phyloP scores from a whole-genome alignment of 257 asterid species.

The Salvia miltiorrhiza region DNA sequence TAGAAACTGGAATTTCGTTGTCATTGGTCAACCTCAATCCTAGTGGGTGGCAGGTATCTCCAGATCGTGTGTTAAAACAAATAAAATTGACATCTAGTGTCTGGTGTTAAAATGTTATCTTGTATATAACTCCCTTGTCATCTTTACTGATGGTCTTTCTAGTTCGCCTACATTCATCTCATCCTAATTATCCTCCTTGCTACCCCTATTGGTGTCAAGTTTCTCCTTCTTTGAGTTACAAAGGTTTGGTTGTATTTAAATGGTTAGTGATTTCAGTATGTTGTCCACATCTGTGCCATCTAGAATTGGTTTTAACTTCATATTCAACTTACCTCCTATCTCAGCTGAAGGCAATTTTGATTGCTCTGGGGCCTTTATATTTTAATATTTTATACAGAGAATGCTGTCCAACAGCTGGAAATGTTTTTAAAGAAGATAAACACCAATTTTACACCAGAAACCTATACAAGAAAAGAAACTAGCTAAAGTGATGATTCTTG shows the following conservation, averaged over 20 bases:
- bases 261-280: too few relatives aligned
- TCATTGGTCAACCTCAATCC: conserved; percentile 88
- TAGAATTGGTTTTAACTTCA: neutral
- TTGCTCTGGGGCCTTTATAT: neutral
- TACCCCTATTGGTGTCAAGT: too few relatives aligned
- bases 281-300: too few relatives aligned
- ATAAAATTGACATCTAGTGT: neutral
- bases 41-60: conserved; percentile 85
- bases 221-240: too few relatives aligned
- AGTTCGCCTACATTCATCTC: neutral
- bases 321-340: neutral
- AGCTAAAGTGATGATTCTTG: neutral
- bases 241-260: too few relatives aligned
- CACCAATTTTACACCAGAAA: neutral
- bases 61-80: neutral
- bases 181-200: neutral
- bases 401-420: neutral
- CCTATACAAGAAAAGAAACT: neutral
- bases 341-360: neutral
- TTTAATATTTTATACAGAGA: neutral
- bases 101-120: neutral
- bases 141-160: neutral
- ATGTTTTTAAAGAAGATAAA: neutral
- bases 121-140: neutral
- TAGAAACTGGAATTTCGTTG: conserved; percentile 83